Base-by-base conservation (phyloP, 129 eudicot species). In the Flaveria sonorensis region DNA sequence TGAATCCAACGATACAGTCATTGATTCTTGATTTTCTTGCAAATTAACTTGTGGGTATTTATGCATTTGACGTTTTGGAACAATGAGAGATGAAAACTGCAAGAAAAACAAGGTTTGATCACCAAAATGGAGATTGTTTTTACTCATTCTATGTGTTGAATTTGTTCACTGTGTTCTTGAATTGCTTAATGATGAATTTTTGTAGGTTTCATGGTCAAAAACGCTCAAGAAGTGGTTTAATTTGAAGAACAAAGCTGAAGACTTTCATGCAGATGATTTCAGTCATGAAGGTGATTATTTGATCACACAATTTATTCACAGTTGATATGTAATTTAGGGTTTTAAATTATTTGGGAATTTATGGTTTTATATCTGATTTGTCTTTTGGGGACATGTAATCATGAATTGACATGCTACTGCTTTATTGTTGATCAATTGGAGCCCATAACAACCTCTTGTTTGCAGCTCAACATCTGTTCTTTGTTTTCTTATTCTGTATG, bases 31-130 rank as follows among this genome's bases (percentile, higher is more conserved):
- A 64, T 28, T 64, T 62, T 76, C 71, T 76, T 21, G 74, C 2
- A 40, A 67, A 19, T 67, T 77, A 72, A 28, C 75, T 47, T 10
- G 59, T 77, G 76, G 81, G 76, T 60, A 36, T 43, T 71, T 75
- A 77, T 67, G 80, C 24, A 60, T 85, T 62, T 83, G 82, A 85
- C 87, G 88, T 57, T 71, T 73, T 77, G 83, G 78, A 74, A 84
- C 82, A 81, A 92, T 90, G 98, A 88, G 85, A 85, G 89, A 87
- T 90, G 97, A 79, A 36, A 90, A 82, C 80, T 80, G 75, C 81
- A 93, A 86, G 83, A 92, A 88, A 81, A 84, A 83, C 96, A 92
- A 93, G 98, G 98, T 93, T 71, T 81, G 96, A 81, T 77, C 21
- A 62, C 77, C 18, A 62, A 63, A 70, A 39, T 77, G 59, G 12